phyloP scores from a whole-genome alignment of 2,329 filamentous ascomycete species.

The Akanthomyces uredinophilus region DNA sequence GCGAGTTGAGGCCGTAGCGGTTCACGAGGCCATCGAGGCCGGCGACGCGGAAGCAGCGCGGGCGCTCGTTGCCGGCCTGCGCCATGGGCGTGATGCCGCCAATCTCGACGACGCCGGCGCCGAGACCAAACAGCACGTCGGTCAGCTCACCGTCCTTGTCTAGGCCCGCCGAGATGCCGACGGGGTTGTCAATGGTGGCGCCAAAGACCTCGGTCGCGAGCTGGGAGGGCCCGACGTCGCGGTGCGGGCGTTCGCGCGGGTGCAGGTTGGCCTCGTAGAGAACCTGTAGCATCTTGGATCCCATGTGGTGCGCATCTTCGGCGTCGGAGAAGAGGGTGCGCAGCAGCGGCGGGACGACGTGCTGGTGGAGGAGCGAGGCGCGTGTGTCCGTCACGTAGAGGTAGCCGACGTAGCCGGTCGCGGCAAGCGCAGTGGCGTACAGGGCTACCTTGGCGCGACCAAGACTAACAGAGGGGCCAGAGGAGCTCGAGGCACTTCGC shows the following conservation, averaged over 20 bases:
- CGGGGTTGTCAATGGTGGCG: conserved; percentile 71
- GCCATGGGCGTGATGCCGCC: conserved; percentile 85
- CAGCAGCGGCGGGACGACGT: conserved; percentile 59
- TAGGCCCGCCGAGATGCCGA: conserved; percentile 91
- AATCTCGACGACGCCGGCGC: conserved; percentile 83
- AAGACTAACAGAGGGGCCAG: conserved; percentile 23
- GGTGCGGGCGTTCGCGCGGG: conserved; percentile 67
- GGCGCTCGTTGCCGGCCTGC: conserved; percentile 81
- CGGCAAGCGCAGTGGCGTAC: conserved; percentile 37
- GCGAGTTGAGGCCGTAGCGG: conserved; percentile 89
- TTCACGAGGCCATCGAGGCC: conserved; percentile 87
- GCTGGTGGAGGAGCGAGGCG: conserved; percentile 60
- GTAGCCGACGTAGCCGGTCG: conserved; percentile 46
- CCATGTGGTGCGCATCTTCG: conserved; percentile 86
- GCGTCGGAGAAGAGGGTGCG: conserved; percentile 66
- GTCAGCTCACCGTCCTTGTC: conserved; percentile 93
- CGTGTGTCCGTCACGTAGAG: conserved; percentile 71
- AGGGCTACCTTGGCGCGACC: conserved; percentile 34
- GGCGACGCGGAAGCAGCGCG: conserved; percentile 81
- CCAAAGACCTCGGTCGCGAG: conserved; percentile 61
- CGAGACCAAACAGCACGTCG: conserved; percentile 76
- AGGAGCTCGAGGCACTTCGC: conserved; percentile 22
- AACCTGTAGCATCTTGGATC: conserved; percentile 64
- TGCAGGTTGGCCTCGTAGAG: conserved; percentile 72
- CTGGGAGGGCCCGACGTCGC: conserved; percentile 27